Evolutionary conservation across 331 rosid species (phyloP).

Genomic region (Rosa hybrid): DNA sequence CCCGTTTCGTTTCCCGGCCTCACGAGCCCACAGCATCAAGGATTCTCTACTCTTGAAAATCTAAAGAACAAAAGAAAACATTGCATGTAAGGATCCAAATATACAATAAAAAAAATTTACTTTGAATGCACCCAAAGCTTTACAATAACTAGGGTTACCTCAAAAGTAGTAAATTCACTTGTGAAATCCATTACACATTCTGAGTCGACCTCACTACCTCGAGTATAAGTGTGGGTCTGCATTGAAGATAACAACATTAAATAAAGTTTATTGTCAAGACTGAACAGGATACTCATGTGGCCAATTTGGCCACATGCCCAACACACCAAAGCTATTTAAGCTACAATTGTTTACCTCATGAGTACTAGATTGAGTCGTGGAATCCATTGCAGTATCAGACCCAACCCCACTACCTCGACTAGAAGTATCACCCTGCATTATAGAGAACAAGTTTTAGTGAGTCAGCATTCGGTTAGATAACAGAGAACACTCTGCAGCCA

Average conservation of each 20-base stretch:
- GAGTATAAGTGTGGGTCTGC: slow-evolving; percentile 17
- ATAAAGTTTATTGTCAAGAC: neutral
- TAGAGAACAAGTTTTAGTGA: neutral
- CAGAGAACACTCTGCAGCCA: neutral
- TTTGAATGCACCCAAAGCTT: neutral
- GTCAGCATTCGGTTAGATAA: neutral
- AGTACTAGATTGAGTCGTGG: slow-evolving; percentile 24
- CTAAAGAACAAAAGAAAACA: slow-evolving; percentile 11
- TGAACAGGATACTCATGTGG: neutral
- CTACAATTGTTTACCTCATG: slow-evolving; percentile 18
- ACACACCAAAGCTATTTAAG: neutral
- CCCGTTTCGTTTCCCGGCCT: slow-evolving; percentile 32
- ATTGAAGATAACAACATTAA: slow-evolving; percentile 13
- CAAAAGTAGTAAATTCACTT: slow-evolving; percentile 31
- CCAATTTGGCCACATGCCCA: neutral
- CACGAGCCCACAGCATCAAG: slow-evolving; percentile 27
- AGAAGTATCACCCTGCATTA: slow-evolving; percentile 24
- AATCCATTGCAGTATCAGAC: slow-evolving; percentile 16
- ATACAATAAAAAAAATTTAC: neutral
- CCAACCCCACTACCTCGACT: slow-evolving; percentile 16
- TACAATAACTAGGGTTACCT: slow-evolving; percentile 19
- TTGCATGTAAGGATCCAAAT: neutral
- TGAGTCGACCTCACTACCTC: slow-evolving; percentile 15
- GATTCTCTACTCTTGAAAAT: slow-evolving; percentile 36
- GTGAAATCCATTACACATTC: slow-evolving; percentile 29